Percentiles rank a stretch among this genome's conserved stretches.
These are phyloP conservation scores for Penicillium polonicum DNA, from an alignment of 2,329 filamentous ascomycete genomes.

Conservation along the genomic window DNA sequence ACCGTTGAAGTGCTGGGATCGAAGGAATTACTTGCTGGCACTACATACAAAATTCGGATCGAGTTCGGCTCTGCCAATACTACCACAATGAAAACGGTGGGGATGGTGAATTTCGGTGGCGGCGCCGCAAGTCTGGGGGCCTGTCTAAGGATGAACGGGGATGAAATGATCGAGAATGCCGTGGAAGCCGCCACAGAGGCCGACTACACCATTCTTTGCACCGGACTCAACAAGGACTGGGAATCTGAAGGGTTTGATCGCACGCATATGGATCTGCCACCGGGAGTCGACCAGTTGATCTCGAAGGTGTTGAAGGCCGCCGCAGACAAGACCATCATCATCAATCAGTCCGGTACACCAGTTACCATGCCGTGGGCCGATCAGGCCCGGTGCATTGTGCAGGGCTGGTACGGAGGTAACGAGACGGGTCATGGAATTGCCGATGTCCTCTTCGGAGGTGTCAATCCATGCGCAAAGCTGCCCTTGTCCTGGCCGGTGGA, in stretches of 20 bases:
- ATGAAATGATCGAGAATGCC: conserved; percentile 14
- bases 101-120: conserved; percentile 24
- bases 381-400: conserved; percentile 57
- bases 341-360: conserved; percentile 74
- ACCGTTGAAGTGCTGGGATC: conserved; percentile 59
- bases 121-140: conserved; percentile 30
- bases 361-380: conserved; percentile 48
- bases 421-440: conserved; percentile 79
- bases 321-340: conserved; percentile 62
- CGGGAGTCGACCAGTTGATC: conserved; percentile 56
- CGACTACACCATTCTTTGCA: conserved; percentile 25
- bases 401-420: conserved; percentile 81
- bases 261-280: conserved; percentile 54
- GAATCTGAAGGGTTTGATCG: conserved; percentile 48
- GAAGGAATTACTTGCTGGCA: conserved; percentile 28
- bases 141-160: conserved; percentile 19
- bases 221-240: conserved; percentile 32
- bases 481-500: conserved; percentile 68
- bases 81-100: conserved; percentile 25
- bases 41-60: conserved; percentile 32
- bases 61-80: conserved; percentile 31
- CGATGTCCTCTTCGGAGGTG: conserved; percentile 69
- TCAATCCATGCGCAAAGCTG: conserved; percentile 71
- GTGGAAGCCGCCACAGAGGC: conserved; percentile 15
- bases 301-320: conserved; percentile 63